These are phyloP conservation scores for Ambrosia artemisiifolia DNA, from an alignment of 129 eudicot species.

Conservation along the genomic window DNA sequence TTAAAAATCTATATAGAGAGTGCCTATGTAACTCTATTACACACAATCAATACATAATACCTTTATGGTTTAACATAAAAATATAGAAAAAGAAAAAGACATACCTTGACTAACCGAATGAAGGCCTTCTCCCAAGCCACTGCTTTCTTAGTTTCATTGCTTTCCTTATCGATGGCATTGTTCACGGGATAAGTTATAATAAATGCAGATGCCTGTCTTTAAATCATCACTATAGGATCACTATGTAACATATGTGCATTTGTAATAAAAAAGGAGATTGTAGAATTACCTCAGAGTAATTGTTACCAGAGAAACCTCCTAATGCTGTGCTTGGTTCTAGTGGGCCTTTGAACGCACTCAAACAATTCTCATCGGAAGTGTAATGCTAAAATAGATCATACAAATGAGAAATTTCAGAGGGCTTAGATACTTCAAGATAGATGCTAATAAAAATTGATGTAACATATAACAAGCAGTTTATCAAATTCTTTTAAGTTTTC, in stretches of 20 bases:
- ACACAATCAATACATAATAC: background rate
- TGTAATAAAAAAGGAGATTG: conserved; percentile 12
- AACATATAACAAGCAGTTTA: background rate
- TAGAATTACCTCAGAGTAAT: conserved; percentile 77
- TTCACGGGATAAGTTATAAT: conserved; percentile 90
- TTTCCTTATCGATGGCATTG: conserved; percentile 73
- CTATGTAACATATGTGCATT: conserved; percentile 3
- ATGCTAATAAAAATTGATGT: too few species aligned
- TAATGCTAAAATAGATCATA: conserved; percentile 54
- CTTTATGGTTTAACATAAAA: background rate
- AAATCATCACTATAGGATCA: conserved; percentile 22
- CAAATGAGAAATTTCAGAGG: conserved; percentile 18
- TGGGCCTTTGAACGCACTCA: conserved; percentile 94
- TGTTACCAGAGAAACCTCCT: conserved; percentile 92
- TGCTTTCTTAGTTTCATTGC: conserved; percentile 74
- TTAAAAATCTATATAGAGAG: too few species aligned
- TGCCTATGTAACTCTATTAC: background rate
- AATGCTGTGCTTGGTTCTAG: conserved; percentile 95
- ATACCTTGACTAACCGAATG: conserved; percentile 83
- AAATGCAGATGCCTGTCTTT: conserved; percentile 90
- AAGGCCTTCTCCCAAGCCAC: conserved; percentile 98
- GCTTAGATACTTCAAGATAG: background rate
- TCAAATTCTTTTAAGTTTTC: background rate
- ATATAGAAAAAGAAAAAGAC: background rate
- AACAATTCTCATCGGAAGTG: conserved; percentile 66